Conservation (phyloP, 2,329 filamentous ascomycete species). For the Chalara sp. region DNA sequence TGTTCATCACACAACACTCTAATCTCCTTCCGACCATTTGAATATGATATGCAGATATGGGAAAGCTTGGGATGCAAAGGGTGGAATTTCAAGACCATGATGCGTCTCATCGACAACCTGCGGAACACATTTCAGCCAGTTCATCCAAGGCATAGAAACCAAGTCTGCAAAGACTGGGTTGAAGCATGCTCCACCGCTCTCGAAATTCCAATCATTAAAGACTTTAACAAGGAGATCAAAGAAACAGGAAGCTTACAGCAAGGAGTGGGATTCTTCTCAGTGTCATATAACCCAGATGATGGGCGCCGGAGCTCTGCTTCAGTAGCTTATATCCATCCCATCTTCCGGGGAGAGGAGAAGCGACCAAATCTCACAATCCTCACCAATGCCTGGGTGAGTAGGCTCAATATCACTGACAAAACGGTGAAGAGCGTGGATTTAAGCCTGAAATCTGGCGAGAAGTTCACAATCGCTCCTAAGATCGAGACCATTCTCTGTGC, state of each 20-base stretch:
- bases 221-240: conserved; percentile 83
- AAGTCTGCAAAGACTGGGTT: conserved; percentile 89
- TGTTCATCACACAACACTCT: conserved; percentile 93
- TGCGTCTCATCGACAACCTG: conserved; percentile 72
- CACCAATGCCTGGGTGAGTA: conserved; percentile 82
- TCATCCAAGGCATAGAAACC: conserved; percentile 77
- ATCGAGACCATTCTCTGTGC: conserved; percentile 56
- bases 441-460: conserved; percentile 46
- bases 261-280: conserved; percentile 83
- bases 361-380: conserved; percentile 79
- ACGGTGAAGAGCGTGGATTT: conserved; percentile 69
- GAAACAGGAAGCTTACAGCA: conserved; percentile 64
- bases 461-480: conserved; percentile 54
- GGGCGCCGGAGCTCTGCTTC: conserved; percentile 78
- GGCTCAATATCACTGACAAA: conserved; percentile 64
- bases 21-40: conserved; percentile 86
- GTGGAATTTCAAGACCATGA: conserved; percentile 83
- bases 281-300: conserved; percentile 86
- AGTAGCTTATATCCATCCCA: conserved; percentile 89
- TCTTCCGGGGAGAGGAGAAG: conserved; percentile 75
- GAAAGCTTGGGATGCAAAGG: conserved; percentile 73
- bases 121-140: conserved; percentile 89
- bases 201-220: conserved; percentile 71
- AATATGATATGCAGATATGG: conserved; percentile 84
- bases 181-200: conserved; percentile 71